Evolutionary conservation across 1,284 basidiomycete genomes (phyloP), one percentile per base, ranked within the genome.

Genomic region (Leccinum colubrinum): DNA sequence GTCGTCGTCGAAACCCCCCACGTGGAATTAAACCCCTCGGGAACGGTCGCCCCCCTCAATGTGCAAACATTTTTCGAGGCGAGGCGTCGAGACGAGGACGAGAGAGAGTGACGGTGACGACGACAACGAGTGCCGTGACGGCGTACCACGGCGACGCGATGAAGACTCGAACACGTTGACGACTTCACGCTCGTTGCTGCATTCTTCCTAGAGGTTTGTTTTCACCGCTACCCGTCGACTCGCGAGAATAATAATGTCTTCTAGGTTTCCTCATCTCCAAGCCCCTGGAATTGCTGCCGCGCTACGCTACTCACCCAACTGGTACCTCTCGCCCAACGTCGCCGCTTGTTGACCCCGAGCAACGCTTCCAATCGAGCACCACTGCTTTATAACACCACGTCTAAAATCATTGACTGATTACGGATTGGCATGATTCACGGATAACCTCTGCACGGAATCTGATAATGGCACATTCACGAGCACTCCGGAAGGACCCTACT

Each of bases 161-260:
- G 25, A 25, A 25, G 25, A 25, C 20, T 20, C 20, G 20, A 25
- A 25, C 22, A 25, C 22, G 22, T 25, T 25, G 22, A 25, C 22
- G 22, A 25, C 22, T 25, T 25, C 22, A 25, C 22, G 22, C 90
- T 95, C 70, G 91, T 94, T 67, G 83, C 92, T 1, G 91, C 88
- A 55, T 95, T 94, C 84, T 86, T 95, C 78, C 84, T 95, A 83
- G 79, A 67, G 87, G 87, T 82, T 59, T 53, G 77, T 72, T 25
- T 7, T 59, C 20, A 56, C n/a, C 27, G 20, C 9, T 12, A 9
- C 20, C 57, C 22, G 41, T 55, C 3, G 50, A 53, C 33, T 56
- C 59, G 63, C 17, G 54, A 33, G 60, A 25, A 58, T 64, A 30
- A 65, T 27, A 9, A 20, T 14, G 35, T 59, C 43, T 62, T 41